Evolutionary conservation across 208 protist species (phyloP), one percentile per base, ranked within the genome.

Genomic region (Herpetomonas samuelpessoai): DNA sequence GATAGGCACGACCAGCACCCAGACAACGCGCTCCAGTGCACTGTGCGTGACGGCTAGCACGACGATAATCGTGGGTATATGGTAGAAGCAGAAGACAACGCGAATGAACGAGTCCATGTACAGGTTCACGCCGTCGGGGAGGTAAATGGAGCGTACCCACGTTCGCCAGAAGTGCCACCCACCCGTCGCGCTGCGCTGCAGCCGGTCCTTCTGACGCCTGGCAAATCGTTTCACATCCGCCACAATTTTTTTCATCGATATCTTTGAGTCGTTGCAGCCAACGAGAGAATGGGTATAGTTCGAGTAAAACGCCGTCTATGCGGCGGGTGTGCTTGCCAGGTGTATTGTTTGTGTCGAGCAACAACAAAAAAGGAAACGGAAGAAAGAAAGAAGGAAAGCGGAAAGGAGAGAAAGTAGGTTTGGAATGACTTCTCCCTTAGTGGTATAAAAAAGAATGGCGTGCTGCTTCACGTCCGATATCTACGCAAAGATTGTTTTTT

Each of bases 1-100:
- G 19, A 92, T 74, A 19, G 88, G 88, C 49, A 92, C 71, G 31
- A 95, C 79, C 22, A 92, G 71, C 25, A 88, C 76, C 83, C 85
- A 95, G 27, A 92, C 88, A 57, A 95, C 76, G 19, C 81, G 80
- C 75, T 91, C 70, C 54, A 95, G 73, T 3, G 71, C 83, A 52
- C 81, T 89, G 64, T 95, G 88, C 26, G 88, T 95, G 27, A 91
- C 57, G 4, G 85, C 78, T 21, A 91, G 14, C 29, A 83, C 65
- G 22, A 92, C 60, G 1, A 65, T 74, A 1, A 95, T 67, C 35
- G 71, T 63, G 19, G 88, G 83, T 28, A 95, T 62, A 66, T 92
- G 86, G 66, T 91, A 95, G 12, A 88, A 24, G 25, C 71, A 69
- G 62, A 95, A 92, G 25, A 91, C 46, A 14, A 75, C 64, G 7